Evolutionary conservation across 2,329 filamentous ascomycete genomes (phyloP).

Genomic region (Penicillium sp.): DNA sequence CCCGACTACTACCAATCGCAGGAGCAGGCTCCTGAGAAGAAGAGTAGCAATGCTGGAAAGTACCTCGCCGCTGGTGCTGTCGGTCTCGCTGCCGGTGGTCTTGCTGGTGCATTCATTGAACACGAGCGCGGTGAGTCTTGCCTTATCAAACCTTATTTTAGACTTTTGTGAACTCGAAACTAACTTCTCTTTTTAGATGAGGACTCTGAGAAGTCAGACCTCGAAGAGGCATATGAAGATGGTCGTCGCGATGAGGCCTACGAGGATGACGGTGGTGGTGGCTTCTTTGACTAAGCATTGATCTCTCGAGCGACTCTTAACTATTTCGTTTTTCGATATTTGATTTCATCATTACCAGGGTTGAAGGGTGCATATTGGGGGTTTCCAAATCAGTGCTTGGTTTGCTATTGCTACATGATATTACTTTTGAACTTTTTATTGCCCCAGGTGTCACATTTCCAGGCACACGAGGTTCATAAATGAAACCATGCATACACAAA

Average conservation of each 20-base stretch:
- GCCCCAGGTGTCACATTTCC: not conserved
- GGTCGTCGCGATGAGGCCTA: conserved; percentile 22
- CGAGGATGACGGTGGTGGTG: conserved; percentile 8
- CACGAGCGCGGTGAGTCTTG: conserved; percentile 56
- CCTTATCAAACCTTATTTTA: not conserved
- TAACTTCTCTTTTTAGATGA: conserved; percentile 9
- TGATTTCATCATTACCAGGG: not conserved
- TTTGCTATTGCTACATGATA: not conserved
- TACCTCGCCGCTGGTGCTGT: conserved; percentile 59
- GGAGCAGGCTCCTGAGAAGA: conserved; percentile 30
- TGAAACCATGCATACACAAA: not conserved
- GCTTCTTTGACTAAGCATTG: not conserved
- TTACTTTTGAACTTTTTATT: not conserved
- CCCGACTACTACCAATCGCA: conserved; percentile 20
- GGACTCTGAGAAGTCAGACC: conserved; percentile 13
- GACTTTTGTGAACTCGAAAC: not conserved
- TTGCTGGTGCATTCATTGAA: conserved; percentile 60
- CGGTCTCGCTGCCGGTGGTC: conserved; percentile 57
- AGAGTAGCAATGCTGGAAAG: conserved; percentile 52
- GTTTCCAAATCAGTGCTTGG: not conserved
- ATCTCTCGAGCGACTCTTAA: not conserved
- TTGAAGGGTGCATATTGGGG: not conserved
- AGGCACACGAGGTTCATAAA: too few relatives aligned
- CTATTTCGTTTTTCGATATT: not conserved
- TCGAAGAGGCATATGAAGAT: conserved; percentile 22